These are phyloP conservation scores for Hyaloraphidium curvatum DNA, from an alignment of 192 early-diverging fungal species.

Conservation along the genomic window DNA sequence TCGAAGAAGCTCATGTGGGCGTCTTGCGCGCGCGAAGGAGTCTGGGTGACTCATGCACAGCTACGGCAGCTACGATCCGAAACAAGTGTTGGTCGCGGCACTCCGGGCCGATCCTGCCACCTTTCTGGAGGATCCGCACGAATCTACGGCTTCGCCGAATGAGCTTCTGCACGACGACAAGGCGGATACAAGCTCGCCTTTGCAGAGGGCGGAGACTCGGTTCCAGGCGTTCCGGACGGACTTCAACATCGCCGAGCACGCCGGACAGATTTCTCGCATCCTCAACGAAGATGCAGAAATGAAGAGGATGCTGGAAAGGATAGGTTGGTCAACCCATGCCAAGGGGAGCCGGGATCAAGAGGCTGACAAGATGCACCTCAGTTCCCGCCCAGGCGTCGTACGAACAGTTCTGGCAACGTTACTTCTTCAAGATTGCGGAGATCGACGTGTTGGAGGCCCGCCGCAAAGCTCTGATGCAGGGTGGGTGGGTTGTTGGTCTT, in stretches of 20 bases:
- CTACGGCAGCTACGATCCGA: conserved; percentile 2
- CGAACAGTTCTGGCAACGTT: conserved; percentile 22
- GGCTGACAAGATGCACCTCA: conserved; percentile 3
- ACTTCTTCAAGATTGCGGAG: conserved; percentile 19
- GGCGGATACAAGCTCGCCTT: conserved; percentile 10
- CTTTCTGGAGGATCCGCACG: conserved; percentile 7
- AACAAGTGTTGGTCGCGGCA: conserved; percentile 12
- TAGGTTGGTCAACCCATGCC: conserved; percentile 1
- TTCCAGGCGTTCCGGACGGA: background rate
- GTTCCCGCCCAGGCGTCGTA: conserved; percentile 15
- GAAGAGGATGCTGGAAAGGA: conserved; percentile 9
- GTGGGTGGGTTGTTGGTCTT: conserved; percentile 4
- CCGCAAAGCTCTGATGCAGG: conserved; percentile 13
- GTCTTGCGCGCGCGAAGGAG: background rate
- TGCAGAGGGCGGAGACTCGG: conserved; percentile 9
- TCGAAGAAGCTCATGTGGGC: background rate
- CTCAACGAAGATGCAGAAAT: conserved; percentile 12
- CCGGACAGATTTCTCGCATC: background rate
- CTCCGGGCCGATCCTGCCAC: conserved; percentile 12
- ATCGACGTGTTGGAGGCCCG: conserved; percentile 19
- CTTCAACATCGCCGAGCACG: conserved; percentile 9
- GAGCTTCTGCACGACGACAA: conserved; percentile 14
- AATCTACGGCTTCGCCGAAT: background rate
- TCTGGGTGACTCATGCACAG: background rate
- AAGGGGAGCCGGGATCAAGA: background rate